phyloP scores from a whole-genome alignment of 306 rosid genomes.

The Luffa acutangula region DNA sequence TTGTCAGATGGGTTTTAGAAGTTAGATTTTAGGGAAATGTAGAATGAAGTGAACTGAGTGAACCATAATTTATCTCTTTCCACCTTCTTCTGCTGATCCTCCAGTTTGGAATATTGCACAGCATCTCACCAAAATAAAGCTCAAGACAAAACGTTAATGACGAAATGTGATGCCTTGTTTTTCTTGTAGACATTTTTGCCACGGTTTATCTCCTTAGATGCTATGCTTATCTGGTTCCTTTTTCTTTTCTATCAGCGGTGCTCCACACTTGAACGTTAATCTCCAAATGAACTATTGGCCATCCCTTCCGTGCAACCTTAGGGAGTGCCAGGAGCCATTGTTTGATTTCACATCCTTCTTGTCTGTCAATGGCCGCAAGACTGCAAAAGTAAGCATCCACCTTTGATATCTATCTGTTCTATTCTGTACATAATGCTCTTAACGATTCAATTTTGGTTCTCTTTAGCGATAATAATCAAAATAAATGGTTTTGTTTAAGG shows the following conservation, averaged over 20 bases:
- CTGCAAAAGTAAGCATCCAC: slow-evolving; percentile 64
- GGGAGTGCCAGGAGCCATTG: slow-evolving; percentile 85
- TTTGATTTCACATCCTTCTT: slow-evolving; percentile 55
- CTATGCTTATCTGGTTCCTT: slow-evolving; percentile 20
- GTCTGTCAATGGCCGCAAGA: slow-evolving; percentile 59
- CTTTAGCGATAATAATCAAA: background rate
- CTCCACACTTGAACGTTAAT: slow-evolving; percentile 86
- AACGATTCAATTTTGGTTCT: background rate
- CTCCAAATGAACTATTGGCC: slow-evolving; percentile 99
- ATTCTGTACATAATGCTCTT: background rate
- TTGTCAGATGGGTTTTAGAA: background rate
- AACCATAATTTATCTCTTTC: background rate
- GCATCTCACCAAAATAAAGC: background rate
- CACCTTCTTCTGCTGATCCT: background rate
- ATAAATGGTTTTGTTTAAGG: background rate
- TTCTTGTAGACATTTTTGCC: background rate
- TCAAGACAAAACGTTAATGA: background rate
- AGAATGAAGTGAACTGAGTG: background rate
- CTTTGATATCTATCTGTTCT: slow-evolving; percentile 2
- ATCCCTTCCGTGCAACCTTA: slow-evolving; percentile 80
- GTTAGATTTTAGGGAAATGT: background rate
- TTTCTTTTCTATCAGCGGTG: slow-evolving; percentile 49
- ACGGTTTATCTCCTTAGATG: background rate
- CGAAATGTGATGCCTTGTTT: background rate
- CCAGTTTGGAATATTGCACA: background rate